Base-by-base conservation (phyloP, 2,329 filamentous ascomycete genomes). In the Knoxdaviesia proteae region DNA sequence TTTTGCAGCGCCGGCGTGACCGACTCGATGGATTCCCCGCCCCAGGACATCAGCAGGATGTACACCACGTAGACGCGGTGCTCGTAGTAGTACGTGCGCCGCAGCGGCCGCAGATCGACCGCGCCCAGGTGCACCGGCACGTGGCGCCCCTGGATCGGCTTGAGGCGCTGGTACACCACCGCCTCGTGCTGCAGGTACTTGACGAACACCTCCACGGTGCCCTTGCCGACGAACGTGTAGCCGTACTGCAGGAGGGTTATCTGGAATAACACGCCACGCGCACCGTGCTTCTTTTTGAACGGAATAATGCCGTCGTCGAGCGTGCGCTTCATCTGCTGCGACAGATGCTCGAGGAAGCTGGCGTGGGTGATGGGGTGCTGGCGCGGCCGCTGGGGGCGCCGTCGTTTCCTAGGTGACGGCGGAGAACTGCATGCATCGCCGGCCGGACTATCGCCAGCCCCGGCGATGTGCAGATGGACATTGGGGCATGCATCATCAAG, bases 61-160 rank as follows among this genome's bases (percentile, higher is more conserved):
- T 58, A 45, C 20, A 55, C 47, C 30, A 62, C 49, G 9, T 56
- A 49, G 3, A 60, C 54, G 6, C 51, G 47, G 39, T 52, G 44
- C 44, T 55, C 47, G 38, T 57, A 57, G 45, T 56, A 58, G 46
- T 59, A 61, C 3, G 45, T 55, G 46, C 51, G 55, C 6, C 49
- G 41, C 7, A 61, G 46, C 5, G 41, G 31, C 37, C 50, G 47
- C 32, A 65, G 55, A 48, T 63, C 54, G 36, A 64, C 51, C 7
- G 52, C 48, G 6, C 58, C 56, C 5, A 63, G 54, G 34, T 57
- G 60, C 1, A 66, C 53, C 11, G 60, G 59, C 29, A 64, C 45
- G 11, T 49, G 10, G 9, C 45, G 41, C 6, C 61, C 60, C 49
- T 65, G 55, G 20, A 60, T 38, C 7, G 49, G 40, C 39, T 45